Percentiles rank a stretch among this genome's conserved stretches.
Evolutionary conservation across 352 stramenopile genomes (phyloP).

Genomic region (Elongisporangium undulatum): DNA sequence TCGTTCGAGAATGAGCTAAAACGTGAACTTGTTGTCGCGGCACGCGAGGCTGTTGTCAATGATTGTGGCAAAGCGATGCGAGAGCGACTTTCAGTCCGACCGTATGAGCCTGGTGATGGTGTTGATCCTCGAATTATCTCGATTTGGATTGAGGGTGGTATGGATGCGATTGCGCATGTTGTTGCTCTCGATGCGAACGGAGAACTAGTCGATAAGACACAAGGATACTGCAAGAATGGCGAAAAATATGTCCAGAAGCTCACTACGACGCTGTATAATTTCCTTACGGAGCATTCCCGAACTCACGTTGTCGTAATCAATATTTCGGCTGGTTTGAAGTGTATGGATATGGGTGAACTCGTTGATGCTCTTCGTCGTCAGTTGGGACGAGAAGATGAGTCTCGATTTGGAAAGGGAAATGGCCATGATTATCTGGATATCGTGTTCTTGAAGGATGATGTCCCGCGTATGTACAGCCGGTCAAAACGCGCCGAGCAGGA

Average conservation of each 20-base stretch:
- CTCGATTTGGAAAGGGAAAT: slow-evolving; percentile 69
- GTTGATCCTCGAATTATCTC: slow-evolving; percentile 81
- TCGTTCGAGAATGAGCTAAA: slow-evolving; percentile 87
- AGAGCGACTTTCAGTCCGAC: slow-evolving; percentile 65
- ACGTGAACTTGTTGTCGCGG: slow-evolving; percentile 64
- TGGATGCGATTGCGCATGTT: slow-evolving; percentile 79
- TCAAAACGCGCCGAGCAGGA: slow-evolving; percentile 82
- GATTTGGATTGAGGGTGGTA: slow-evolving; percentile 81
- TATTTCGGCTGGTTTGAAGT: slow-evolving; percentile 86
- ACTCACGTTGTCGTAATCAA: slow-evolving; percentile 88
- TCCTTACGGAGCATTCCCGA: slow-evolving; percentile 74
- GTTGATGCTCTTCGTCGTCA: slow-evolving; percentile 79
- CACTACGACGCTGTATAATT: slow-evolving; percentile 74
- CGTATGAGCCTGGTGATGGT: slow-evolving; percentile 74
- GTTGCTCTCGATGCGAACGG: slow-evolving; percentile 84
- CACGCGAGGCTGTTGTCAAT: slow-evolving; percentile 72
- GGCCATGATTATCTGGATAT: slow-evolving; percentile 85
- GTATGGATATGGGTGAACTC: slow-evolving; percentile 87
- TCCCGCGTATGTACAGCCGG: slow-evolving; percentile 84
- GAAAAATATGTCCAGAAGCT: slow-evolving; percentile 69
- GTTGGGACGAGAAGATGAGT: slow-evolving; percentile 61
- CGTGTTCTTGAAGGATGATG: slow-evolving; percentile 86
- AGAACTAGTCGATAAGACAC: slow-evolving; percentile 83
- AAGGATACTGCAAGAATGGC: slow-evolving; percentile 77
- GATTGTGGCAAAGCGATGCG: slow-evolving; percentile 64